These are phyloP conservation scores for Lathyrus sativus DNA, from an alignment of 306 rosid species.

Conservation along the genomic window DNA sequence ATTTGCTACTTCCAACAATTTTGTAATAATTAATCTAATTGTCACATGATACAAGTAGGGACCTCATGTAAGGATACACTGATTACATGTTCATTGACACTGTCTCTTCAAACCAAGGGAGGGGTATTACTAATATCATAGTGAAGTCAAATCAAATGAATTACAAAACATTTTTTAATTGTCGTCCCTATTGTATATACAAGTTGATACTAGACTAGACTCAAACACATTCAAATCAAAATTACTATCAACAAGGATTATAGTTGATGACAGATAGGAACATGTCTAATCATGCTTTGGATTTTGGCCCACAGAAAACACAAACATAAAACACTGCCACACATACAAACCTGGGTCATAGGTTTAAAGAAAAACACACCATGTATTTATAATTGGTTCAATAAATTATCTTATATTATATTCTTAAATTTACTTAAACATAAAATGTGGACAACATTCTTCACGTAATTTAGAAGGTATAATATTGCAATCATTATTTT, in stretches of 20 bases:
- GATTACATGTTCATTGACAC: constrained; percentile 5
- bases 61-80: background rate
- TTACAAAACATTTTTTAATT: constrained; percentile 27
- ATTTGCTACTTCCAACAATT: background rate
- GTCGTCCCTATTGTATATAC: constrained; percentile 3
- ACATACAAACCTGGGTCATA: constrained; percentile 28
- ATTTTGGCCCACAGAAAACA: constrained; percentile 40
- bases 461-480: constrained; percentile 32
- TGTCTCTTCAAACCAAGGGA: constrained; percentile 46
- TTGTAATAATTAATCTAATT: background rate
- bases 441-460: constrained; percentile 47
- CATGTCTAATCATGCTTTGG: constrained; percentile 36
- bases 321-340: constrained; percentile 40
- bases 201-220: constrained; percentile 13
- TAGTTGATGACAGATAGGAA: constrained; percentile 13
- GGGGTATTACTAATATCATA: constrained; percentile 24
- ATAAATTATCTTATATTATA: background rate
- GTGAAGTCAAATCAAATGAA: constrained; percentile 34
- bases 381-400: constrained; percentile 34
- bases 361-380: constrained; percentile 1
- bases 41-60: background rate
- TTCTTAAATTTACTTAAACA: constrained; percentile 13
- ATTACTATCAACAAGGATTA: constrained; percentile 19
- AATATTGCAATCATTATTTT: constrained; percentile 3
- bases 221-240: constrained; percentile 23